phyloP scores from a whole-genome alignment of 2,329 filamentous ascomycete species.

The Penicillium sclerotiorum region DNA sequence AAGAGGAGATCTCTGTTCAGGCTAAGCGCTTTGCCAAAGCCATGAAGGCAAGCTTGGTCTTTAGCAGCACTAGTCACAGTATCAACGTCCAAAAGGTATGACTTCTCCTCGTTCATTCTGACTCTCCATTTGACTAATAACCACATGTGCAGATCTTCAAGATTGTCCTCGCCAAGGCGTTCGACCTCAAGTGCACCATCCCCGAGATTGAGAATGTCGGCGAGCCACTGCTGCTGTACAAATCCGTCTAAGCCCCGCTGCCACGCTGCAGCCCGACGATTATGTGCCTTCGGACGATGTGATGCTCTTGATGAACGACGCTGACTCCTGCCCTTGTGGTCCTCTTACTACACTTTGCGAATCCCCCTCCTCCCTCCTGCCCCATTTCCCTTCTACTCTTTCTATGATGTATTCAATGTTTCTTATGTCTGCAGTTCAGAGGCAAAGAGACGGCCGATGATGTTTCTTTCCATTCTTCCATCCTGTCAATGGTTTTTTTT shows the following conservation, averaged over 20 bases:
- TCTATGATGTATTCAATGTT: constrained; percentile 25
- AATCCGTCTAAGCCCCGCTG: constrained; percentile 48
- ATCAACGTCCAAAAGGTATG: constrained; percentile 98
- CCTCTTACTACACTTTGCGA: constrained; percentile 14
- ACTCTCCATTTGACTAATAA: constrained; percentile 29
- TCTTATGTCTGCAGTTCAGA: constrained; percentile 19
- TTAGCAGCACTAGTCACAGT: constrained; percentile 97
- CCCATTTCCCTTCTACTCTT: background rate
- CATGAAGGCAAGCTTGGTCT: constrained; percentile 96
- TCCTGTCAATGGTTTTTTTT: constrained; percentile 7
- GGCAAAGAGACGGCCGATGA: background rate
- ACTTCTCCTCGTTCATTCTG: background rate
- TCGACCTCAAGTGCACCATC: constrained; percentile 98
- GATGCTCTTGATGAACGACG: constrained; percentile 37
- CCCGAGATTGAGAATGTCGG: constrained; percentile 98
- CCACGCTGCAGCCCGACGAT: constrained; percentile 23
- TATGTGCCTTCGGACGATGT: constrained; percentile 41
- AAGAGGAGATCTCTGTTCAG: constrained; percentile 97
- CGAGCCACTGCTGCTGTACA: constrained; percentile 91
- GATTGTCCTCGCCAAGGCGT: constrained; percentile 97
- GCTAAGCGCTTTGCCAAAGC: constrained; percentile 95
- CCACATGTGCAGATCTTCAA: constrained; percentile 99
- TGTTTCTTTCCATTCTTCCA: constrained; percentile 7
- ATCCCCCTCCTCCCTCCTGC: constrained; percentile 13
- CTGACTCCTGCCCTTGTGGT: constrained; percentile 20